Evolutionary conservation across 495 filamentous ascomycete genomes (phyloP), one percentile per base, ranked within the genome.

Genomic region (Thozetella sp.): DNA sequence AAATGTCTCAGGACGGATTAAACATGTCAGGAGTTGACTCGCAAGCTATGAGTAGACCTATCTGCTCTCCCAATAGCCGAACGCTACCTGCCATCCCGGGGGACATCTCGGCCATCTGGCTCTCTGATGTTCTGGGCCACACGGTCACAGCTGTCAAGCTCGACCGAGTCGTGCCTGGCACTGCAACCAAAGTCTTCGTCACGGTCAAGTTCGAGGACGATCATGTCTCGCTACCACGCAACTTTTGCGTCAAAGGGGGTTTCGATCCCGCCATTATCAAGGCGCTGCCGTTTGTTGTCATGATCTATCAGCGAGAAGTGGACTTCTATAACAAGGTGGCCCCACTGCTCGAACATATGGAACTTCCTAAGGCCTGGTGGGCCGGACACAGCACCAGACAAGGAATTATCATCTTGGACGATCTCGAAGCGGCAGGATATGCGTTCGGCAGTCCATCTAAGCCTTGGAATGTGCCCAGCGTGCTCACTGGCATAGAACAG

Each of bases 401-500:
- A 56, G 54, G 54, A 22, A 56, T 56, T 24, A 19, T 56, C 27
- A 22, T 56, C 30, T 43, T 56, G 30, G 54, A 56, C 17, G 54
- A 56, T 45, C 34, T 56, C 1, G 43, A 45, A 13, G n/a, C 37
- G 22, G 13, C 37, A 24, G 54, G 54, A 23, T 22, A 12, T 1
- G 22, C 10, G n/a, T 66, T 66, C 20, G 63, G 65, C 3, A 65
- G 68, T 24, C 63, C 70, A 1, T 54, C 68, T 22, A 62, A 67
- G 53, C 63, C 60, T 1, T 66, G 63, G 63, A 43, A 60, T 12
- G 56, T 66, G 4, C 20, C 46, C 45, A 59, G 65, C 23, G 70
- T 65, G 20, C 40, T 63, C 17, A 56, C 62, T n/a, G 70, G 67
- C 23, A 57, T 66, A n/a, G 62, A 63, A 24, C 70, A 72, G 62